These are phyloP conservation scores for Colletotrichum sp. DNA, from an alignment of 2,329 filamentous ascomycete genomes.

Conservation along the genomic window DNA sequence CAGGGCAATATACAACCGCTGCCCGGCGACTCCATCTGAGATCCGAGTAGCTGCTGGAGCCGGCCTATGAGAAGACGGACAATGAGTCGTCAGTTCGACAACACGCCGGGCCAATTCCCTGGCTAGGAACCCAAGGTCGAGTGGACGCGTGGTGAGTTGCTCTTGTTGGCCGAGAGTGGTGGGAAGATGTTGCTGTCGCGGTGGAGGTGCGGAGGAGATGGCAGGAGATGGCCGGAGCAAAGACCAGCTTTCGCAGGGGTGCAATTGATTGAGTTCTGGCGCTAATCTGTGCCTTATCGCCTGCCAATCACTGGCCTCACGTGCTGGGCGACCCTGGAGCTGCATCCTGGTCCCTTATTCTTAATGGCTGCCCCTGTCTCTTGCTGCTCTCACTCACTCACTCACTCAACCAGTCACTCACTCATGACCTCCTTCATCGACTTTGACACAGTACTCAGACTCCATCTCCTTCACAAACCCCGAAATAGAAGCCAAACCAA, in stretches of 20 bases:
- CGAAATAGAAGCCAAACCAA: neutral
- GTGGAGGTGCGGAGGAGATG: constrained; percentile 3
- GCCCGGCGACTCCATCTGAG: neutral
- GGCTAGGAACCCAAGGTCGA: neutral
- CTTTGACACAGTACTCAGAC: neutral
- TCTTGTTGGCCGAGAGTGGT: neutral
- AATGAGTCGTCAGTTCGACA: neutral
- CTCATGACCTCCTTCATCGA: neutral
- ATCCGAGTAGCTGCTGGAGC: neutral
- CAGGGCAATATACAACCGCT: neutral
- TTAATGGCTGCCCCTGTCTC: neutral
- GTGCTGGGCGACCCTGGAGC: constrained; percentile 3
- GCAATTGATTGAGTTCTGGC: neutral
- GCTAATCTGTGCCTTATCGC: constrained; percentile 17
- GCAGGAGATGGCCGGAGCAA: neutral
- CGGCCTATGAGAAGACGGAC: neutral
- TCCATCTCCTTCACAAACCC: neutral
- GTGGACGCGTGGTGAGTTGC: constrained; percentile 9
- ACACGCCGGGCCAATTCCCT: neutral
- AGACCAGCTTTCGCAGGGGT: neutral
- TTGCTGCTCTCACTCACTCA: neutral
- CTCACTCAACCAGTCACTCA: neutral
- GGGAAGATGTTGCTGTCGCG: neutral
- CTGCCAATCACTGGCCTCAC: constrained; percentile 20
- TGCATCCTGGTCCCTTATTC: neutral